Evolutionary conservation across 306 rosid genomes (phyloP).

Genomic region (Cicer yamashitae): DNA sequence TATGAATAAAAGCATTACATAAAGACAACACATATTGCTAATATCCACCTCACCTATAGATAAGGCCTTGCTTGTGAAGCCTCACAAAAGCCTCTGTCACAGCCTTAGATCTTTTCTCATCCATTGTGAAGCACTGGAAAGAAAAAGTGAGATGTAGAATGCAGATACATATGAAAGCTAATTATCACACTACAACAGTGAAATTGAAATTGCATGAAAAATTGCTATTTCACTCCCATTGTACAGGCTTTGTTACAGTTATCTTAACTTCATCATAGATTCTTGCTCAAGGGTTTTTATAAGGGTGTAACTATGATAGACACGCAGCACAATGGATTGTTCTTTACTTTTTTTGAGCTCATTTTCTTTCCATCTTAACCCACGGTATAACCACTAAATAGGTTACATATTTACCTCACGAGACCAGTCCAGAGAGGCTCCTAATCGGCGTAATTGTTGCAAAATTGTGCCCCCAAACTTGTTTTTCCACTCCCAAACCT

Average conservation of each 20-base stretch:
- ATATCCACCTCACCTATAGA: conserved; percentile 73
- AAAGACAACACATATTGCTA: conserved; percentile 21
- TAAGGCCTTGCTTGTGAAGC: conserved; percentile 73
- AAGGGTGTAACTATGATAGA: not conserved
- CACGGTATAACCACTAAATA: conserved; percentile 6
- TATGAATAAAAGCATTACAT: conserved; percentile 33
- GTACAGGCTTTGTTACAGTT: conserved; percentile 21
- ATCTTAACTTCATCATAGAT: not conserved
- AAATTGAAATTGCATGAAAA: conserved; percentile 27
- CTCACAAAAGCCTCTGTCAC: conserved; percentile 94
- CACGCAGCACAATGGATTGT: conserved; percentile 10
- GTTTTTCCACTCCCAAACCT: conserved; percentile 98
- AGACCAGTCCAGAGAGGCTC: conserved; percentile 97
- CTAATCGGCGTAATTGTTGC: conserved; percentile 82
- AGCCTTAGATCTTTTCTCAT: conserved; percentile 80
- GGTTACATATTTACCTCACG: conserved; percentile 73
- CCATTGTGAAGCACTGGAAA: conserved; percentile 94
- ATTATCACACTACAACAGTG: not conserved
- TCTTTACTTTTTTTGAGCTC: conserved; percentile 5
- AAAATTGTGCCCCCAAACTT: conserved; percentile 85
- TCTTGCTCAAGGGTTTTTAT: not conserved
- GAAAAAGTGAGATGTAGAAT: conserved; percentile 31
- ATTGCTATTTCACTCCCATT: conserved; percentile 10
- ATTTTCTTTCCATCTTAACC: not conserved
- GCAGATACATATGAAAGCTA: conserved; percentile 4